These are phyloP conservation scores for Zoysia matrella DNA, from an alignment of 202 grass and related monocot genomes.

Conservation along the genomic window DNA sequence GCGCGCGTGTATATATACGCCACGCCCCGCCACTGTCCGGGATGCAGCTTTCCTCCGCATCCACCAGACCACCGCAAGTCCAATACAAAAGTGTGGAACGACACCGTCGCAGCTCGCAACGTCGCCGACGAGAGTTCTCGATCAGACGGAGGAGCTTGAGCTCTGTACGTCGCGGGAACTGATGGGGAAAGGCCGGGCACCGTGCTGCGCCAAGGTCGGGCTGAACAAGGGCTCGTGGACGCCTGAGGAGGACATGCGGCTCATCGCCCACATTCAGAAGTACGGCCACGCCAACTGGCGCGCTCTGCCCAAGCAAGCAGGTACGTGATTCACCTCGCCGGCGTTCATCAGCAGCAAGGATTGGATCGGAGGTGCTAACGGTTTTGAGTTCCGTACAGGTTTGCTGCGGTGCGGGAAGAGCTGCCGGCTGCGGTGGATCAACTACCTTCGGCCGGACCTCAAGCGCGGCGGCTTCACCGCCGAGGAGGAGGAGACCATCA, in stretches of 20 bases:
- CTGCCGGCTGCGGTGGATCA: slow-evolving; percentile 96
- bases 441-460: slow-evolving; percentile 83
- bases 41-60: slow-evolving; percentile 17
- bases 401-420: slow-evolving; percentile 88
- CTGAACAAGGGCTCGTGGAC: slow-evolving; percentile 89
- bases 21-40: slow-evolving; percentile 3
- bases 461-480: slow-evolving; percentile 83
- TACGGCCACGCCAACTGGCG: slow-evolving; percentile 86
- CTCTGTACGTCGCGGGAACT: no score
- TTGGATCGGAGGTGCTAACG: neutral
- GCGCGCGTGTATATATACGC: slow-evolving; percentile 36
- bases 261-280: slow-evolving; percentile 73
- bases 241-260: slow-evolving; percentile 73
- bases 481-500: slow-evolving; percentile 72
- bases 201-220: slow-evolving; percentile 83
- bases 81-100: no score
- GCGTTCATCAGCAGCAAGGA: neutral
- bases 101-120: neutral
- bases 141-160: neutral
- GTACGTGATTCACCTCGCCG: slow-evolving; percentile 22
- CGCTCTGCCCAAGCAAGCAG: slow-evolving; percentile 80
- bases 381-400: slow-evolving; percentile 1
- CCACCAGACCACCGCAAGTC: neutral
- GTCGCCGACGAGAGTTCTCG: neutral
- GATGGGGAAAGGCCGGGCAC: slow-evolving; percentile 78